Evolutionary conservation across 2,329 filamentous ascomycete species (phyloP).

Genomic region (Arthrobotrys sphaeroides): DNA sequence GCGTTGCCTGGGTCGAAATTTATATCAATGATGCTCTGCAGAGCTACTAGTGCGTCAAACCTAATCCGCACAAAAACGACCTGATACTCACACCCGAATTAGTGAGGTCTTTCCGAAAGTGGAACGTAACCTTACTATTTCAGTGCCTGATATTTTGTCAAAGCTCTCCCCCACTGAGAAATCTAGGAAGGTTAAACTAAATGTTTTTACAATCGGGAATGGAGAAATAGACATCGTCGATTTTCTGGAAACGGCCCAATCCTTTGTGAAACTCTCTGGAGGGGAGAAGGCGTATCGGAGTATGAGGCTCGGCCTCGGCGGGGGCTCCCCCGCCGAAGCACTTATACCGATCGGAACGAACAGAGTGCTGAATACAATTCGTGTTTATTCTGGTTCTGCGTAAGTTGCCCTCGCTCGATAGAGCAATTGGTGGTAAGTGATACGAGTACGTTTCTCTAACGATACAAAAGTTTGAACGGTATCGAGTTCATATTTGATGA

Average conservation of each 20-base stretch:
- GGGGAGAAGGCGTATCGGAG: slow-evolving; percentile 79
- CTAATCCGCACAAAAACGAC: slow-evolving; percentile 65
- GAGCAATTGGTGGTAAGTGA: slow-evolving; percentile 75
- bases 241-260: slow-evolving; percentile 76
- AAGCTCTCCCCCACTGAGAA: slow-evolving; percentile 76
- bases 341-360: slow-evolving; percentile 73
- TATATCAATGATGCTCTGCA: slow-evolving; percentile 85
- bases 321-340: slow-evolving; percentile 75
- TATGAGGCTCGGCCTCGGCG: slow-evolving; percentile 76
- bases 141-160: slow-evolving; percentile 76
- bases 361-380: slow-evolving; percentile 28
- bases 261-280: slow-evolving; percentile 77
- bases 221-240: slow-evolving; percentile 81
- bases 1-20: slow-evolving; percentile 85
- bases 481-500: slow-evolving; percentile 95
- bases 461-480: slow-evolving; percentile 69
- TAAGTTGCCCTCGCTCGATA: slow-evolving; percentile 57
- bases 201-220: slow-evolving; percentile 79
- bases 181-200: slow-evolving; percentile 75
- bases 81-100: slow-evolving; percentile 63
- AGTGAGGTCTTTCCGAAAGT: slow-evolving; percentile 61
- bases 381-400: slow-evolving; percentile 25
- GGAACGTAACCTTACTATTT: slow-evolving; percentile 77
- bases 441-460: slow-evolving; percentile 71
- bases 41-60: slow-evolving; percentile 80